Base-by-base conservation (phyloP, 805 yeast species). In the Saccharomyces eubayanus region DNA sequence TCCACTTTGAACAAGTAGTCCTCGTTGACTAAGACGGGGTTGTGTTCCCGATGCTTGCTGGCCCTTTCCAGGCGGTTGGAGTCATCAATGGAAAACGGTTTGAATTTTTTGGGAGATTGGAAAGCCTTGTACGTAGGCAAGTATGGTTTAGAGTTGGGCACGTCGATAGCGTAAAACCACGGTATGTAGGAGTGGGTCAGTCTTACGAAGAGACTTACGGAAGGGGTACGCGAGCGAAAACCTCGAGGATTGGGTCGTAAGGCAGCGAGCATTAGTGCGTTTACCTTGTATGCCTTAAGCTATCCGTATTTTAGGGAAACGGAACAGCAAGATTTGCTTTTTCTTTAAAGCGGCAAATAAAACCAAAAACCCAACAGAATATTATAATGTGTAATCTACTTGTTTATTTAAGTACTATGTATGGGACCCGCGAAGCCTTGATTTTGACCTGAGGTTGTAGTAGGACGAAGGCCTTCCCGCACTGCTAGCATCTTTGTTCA, bases 81-180 rank as follows among this genome's bases (percentile, higher is more conserved):
- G 67, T 91, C 98, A 41, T 67, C 63, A 29, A 69, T 73, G 0
- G 88, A 77, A 65, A 91, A 91, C 1, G 89, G 84, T 14, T 81
- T 69, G 64, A 85, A 92, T 61, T 81, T 81, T 52, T 72, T 66
- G 0, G 96, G 82, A 2, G 73, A 68, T 46, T 74, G 72, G 0
- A 69, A 67, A 43, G 82, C 81, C 31, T 62, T 69, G 64, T 85
- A 87, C 20, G 76, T 65, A 57, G 74, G 76, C 69, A 83, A 79
- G 24, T 66, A 72, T 0, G 96, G 96, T 68, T 86, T 87, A 8
- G 80, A 69, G 11, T 74, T 66, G 1, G 97, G 96, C 6, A 82
- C 68, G 64, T 89, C 96, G 0, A 89, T 83, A 1, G 96, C 92
- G 62, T 89, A 85, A 65, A 81, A 89, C 97, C 97, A 90, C 57